phyloP scores from a whole-genome alignment of 345 rosid species.

The Eutrema japonicum region DNA sequence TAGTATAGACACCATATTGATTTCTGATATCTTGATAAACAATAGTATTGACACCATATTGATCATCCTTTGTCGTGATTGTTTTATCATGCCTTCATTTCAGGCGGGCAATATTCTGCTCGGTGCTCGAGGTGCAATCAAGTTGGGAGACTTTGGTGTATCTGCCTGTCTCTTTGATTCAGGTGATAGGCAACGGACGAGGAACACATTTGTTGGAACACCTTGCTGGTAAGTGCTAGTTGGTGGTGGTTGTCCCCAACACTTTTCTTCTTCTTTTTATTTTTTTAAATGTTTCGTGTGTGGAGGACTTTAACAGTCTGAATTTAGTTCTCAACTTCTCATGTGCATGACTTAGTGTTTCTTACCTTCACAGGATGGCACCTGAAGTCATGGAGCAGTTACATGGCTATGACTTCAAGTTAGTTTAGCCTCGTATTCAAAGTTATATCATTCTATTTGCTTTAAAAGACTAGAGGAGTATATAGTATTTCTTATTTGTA shows the following conservation, averaged over 20 bases:
- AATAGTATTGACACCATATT: neutral
- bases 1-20: neutral
- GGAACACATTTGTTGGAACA: constrained; percentile 99
- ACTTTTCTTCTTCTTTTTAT: constrained; percentile 19
- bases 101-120: constrained; percentile 96
- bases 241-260: constrained; percentile 1
- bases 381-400: constrained; percentile 99
- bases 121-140: constrained; percentile 77
- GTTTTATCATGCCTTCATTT: constrained; percentile 33
- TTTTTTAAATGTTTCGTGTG: neutral
- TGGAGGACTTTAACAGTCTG: neutral
- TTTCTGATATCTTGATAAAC: constrained; percentile 4
- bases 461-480: constrained; percentile 16
- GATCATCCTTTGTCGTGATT: neutral
- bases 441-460: constrained; percentile 28
- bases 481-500: constrained; percentile 38
- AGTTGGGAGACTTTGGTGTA: constrained; percentile 97
- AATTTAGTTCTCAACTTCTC: constrained; percentile 10
- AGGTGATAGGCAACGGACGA: constrained; percentile 95
- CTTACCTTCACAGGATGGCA: constrained; percentile 80
- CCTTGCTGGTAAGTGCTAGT: constrained; percentile 81
- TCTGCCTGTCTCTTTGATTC: constrained; percentile 98
- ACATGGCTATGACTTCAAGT: constrained; percentile 98
- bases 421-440: constrained; percentile 32
- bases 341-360: constrained; percentile 14